phyloP scores from a whole-genome alignment of 257 asterid species.

The Gynochthodes officinalis region DNA sequence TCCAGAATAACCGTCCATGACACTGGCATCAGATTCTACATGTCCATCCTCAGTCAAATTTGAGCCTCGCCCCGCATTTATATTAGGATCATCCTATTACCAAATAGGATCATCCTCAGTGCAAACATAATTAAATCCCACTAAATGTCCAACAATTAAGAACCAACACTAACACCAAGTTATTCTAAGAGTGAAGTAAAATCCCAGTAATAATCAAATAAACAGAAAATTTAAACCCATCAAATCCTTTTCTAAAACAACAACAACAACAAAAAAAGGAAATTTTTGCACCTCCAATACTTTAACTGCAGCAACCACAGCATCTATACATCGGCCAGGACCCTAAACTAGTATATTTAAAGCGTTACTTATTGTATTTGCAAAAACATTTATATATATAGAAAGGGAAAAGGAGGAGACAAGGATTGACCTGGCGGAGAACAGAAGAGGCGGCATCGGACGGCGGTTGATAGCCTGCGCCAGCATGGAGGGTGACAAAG shows the following conservation, averaged over 20 bases:
- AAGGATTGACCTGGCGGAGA: constrained; percentile 52
- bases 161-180: not conserved
- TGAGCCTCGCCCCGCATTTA: constrained; percentile 96
- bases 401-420: not conserved
- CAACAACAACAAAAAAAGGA: not conserved
- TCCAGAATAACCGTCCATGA: constrained; percentile 91
- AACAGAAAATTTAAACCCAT: not conserved
- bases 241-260: too few relatives aligned
- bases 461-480: constrained; percentile 90
- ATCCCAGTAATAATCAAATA: not conserved
- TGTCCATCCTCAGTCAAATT: constrained; percentile 88
- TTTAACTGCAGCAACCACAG: constrained; percentile 81
- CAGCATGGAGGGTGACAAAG: constrained; percentile 93
- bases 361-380: not conserved
- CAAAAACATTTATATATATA: constrained; percentile 1
- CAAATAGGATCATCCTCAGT: not conserved
- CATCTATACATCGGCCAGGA: constrained; percentile 68
- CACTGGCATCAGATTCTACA: constrained; percentile 95
- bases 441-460: constrained; percentile 72
- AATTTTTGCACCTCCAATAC: constrained; percentile 65
- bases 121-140: not conserved
- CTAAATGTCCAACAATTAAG: not conserved
- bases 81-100: constrained; percentile 83
- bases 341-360: constrained; percentile 40
- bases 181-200: not conserved